Evolutionary conservation across 169 alveolate species (phyloP), one percentile per base, ranked within the genome.

Genomic region (Plasmodium billcollinsi): DNA sequence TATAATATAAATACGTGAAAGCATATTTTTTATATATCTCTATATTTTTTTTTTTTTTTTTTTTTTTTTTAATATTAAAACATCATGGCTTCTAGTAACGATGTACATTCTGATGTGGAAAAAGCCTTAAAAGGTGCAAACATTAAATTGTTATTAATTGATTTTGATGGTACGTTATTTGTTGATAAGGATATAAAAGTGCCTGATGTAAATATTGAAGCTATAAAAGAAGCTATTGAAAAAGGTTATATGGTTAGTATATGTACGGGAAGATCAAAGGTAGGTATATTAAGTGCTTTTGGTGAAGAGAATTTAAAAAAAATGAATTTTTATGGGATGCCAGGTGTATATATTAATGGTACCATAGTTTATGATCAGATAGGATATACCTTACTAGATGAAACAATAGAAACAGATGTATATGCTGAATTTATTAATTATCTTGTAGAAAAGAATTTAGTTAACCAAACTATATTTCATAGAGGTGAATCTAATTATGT

Each of bases 231-330:
- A 52, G 90, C 90, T 5, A 69, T 80, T 43, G 90, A 80, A 80
- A 80, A 12, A 61, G 90, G 90, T 8, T 80, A 80, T 52, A 80
- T 80, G 85, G 90, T 80, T 3, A 56, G 90, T 54, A 52, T 80
- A 29, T 80, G 90, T 4, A 80, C 90, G 11, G 90, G 90, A 0
- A 50, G 90, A 50, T 80, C 90, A 15, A 80, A 80, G 21, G 90
- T 80, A 12, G 90, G 90, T 20, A 80, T 80, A 18, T 80, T 80
- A 80, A 80, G 90, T 80, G 90, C 90, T 4, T 80, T 80, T 67
- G 90, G 90, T 6, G 90, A 80, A 26, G 90, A 80, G n/a, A 80
- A 80, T 80, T 80, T 80, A 67, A 80, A 80, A 67, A 80, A 52
- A 62, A 80, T 80, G 90, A 80, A 80, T 29, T 80, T 67, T 56